Evolutionary conservation across 2,329 filamentous ascomycete species (phyloP), one percentile per base, ranked within the genome.

Genomic region (Diaporthe caulivora): DNA sequence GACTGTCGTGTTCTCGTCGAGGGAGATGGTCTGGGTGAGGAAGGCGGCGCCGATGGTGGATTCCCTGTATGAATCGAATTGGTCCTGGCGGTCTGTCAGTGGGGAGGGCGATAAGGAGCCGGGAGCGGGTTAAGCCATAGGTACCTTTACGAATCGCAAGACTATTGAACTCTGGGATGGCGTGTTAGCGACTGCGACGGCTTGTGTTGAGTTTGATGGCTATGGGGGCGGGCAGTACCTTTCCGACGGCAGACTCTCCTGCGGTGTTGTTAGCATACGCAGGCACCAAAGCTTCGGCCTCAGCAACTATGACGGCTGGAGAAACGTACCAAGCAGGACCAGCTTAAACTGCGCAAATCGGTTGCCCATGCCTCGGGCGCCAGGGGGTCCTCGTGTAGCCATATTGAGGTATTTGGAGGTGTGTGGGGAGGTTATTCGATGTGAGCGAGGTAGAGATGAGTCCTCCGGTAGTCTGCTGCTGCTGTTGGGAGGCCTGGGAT

Each of bases 291-390:
- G 64, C 72, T 71, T 47, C 31, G 8, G 47, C 21, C n/a, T 72
- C 57, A 44, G 67, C 21, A 55, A 57, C 9, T 42, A 2, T 49
- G 24, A 1, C 40, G 24, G 34, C 58, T 26, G n/a, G 37, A 24
- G 26, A 26, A 73, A 81, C 93, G 78, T 90, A 98, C 97, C 97
- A 77, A 99, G 90, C 82, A 99, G 89, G 78, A 99, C 97, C 80
- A 99, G 91, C 90, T 99, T 99, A 88, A 99, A 99, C 89, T 99
- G 97, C 80, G 97, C 96, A 85, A 99, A 98, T 81, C 96, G 92
- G 85, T 94, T 91, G 92, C 92, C 91, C 89, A 88, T 85, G 82
- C 88, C 89, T 80, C 90, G 89, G 79, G 88, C 86, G 80, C 88
- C 89, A 80, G 88, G 86, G 78, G 88, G 86, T 80, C 92, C 91